Evolutionary conservation across 139 green algal species (phyloP), one percentile per base, ranked within the genome.

Genomic region (Pleodorina starrii): DNA sequence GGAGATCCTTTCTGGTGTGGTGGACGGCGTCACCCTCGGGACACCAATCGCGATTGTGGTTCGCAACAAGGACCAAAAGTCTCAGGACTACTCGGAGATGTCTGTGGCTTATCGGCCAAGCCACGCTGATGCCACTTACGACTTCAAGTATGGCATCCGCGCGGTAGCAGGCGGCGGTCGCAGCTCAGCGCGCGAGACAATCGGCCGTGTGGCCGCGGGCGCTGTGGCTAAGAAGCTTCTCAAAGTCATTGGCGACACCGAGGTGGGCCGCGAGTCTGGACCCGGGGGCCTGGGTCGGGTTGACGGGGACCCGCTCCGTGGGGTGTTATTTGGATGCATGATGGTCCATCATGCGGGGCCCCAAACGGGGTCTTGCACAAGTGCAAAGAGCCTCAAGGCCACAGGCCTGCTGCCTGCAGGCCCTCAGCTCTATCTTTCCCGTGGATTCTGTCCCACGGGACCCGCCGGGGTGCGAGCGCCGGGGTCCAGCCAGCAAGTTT

Each of bases 91-190:
- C 90, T 93, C 69, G 32, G 96, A 99, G 87, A 98, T 98, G 96
- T 89, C 93, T 76, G 94, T 98, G 44, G 96, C 97, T 5, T 99
- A 99, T 93, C 84, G 94, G 29, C 98, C 98, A 11, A 98, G 95
- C 3, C 98, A 99, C 89, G 97, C 98, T 23, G 98, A 99, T 91
- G 98, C 98, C 14, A 99, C 98, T 0, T 99, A 99, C 90, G 98
- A 99, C 90, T 98, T 99, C 93, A 99, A 99, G 93, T 99, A 99
- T 91, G 98, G 98, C 89, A 99, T 99, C 71, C 93, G 98, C 1
- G 98, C 98, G 11, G 93, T 99, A 5, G 96, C 97, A 23, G 98
- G 98, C n/a, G 98, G 98, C n/a, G 98, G 98, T 29, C 90, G 98
- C 29, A 98, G 96, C 32, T 98, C 95, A 27, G 98, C 98, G 7